Evolutionary conservation across 2,329 filamentous ascomycete genomes (phyloP).

Genomic region (Calonectria honghensis): DNA sequence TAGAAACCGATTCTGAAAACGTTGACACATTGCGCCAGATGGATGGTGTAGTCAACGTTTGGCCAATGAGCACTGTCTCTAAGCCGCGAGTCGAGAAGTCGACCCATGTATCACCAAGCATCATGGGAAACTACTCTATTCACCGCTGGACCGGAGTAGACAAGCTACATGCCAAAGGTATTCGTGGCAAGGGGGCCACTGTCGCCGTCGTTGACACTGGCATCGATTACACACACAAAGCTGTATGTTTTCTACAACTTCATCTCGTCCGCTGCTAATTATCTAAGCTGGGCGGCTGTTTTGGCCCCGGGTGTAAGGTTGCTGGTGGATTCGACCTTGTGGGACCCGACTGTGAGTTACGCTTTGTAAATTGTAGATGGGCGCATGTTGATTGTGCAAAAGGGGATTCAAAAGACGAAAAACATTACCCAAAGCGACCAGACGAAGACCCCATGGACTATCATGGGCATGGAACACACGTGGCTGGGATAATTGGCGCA

Average conservation of each 20-base stretch:
- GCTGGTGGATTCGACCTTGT: slow-evolving; percentile 63
- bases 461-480: slow-evolving; percentile 63
- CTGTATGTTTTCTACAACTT: slow-evolving; percentile 49
- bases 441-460: slow-evolving; percentile 61
- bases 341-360: slow-evolving; percentile 55
- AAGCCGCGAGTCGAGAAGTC: slow-evolving; percentile 46
- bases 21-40: slow-evolving; percentile 58
- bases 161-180: slow-evolving; percentile 61
- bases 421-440: slow-evolving; percentile 56
- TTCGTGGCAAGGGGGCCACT: slow-evolving; percentile 61
- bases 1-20: slow-evolving; percentile 59
- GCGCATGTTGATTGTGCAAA: slow-evolving; percentile 35
- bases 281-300: slow-evolving; percentile 61
- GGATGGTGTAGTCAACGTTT: slow-evolving; percentile 61
- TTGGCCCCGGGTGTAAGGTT: slow-evolving; percentile 63
- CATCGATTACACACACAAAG: slow-evolving; percentile 63
- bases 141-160: slow-evolving; percentile 64
- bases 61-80: slow-evolving; percentile 57
- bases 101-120: slow-evolving; percentile 38
- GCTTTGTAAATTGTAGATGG: not conserved
- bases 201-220: slow-evolving; percentile 64
- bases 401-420: slow-evolving; percentile 58
- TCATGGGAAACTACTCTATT: slow-evolving; percentile 57
- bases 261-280: slow-evolving; percentile 17
- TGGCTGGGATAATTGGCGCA: slow-evolving; percentile 70